Evolutionary conservation across 2,329 filamentous ascomycete species (phyloP), one percentile per base, ranked within the genome.

Genomic region (Fusarium agapanthi): DNA sequence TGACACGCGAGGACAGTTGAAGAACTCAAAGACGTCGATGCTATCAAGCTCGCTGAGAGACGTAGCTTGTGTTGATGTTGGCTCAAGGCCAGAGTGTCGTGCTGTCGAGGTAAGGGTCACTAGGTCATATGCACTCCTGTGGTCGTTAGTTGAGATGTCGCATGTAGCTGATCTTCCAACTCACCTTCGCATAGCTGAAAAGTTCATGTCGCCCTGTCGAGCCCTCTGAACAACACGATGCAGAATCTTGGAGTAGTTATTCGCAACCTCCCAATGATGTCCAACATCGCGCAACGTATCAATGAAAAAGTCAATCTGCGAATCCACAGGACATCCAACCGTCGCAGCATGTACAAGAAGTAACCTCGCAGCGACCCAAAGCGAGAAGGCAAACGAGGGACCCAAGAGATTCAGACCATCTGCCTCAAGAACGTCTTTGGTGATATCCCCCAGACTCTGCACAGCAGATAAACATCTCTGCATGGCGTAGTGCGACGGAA

Each of bases 21-120:
- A 85, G 63, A 85, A 85, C 69, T 84, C 83, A 48, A 85, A 85
- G 7, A 85, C 79, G 32, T 85, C 83, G 26, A 85, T 83, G 48
- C 81, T 82, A 65, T 85, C 84, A 6, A 85, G 77, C 62, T 85
- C 83, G 67, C 77, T 80, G 9, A 83, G 77, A 1, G 83, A 81
- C 8, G 81, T 81, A 5, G 79, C 73, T 45, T 83, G 82, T 1
- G 82, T 82, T 22, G 82, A 81, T 9, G 81, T 83, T 7, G 79
- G 80, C 32, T 84, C 82, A 1, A 83, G 40, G 7, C 81, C 81
- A 0, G 83, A 83, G 15, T 76, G 80, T 22, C 83, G 79, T 0
- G 78, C 79, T 12, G 79, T 76, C 5, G 78, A 78, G 10, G 83
- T 82, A n/a, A 83, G 66, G 1, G 77, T 81, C 6, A 82, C 81